Base-by-base conservation (phyloP, 1,284 basidiomycete species). In the Cryptococcus neoformans region DNA sequence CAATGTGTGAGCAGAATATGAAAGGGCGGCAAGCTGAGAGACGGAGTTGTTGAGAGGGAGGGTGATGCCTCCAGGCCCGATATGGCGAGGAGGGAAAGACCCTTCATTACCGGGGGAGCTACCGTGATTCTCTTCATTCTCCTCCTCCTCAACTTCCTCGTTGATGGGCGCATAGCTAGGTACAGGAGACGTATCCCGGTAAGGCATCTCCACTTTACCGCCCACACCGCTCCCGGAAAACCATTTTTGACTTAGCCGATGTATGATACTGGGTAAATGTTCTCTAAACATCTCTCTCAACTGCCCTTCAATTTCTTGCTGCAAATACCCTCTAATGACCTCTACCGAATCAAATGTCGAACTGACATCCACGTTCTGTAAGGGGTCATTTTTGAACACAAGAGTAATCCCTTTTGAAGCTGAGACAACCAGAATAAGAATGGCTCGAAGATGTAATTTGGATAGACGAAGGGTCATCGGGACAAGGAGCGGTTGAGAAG, bases 351-450 rank as follows among this genome's bases (percentile, higher is more conserved):
- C 96, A 71, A 99, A 99, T 0, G 95, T 98, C 70, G 89, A 92
- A 74, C 89, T 92, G 68, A 99, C 98, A 71, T 98, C 90, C 54
- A 99, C 92, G 67, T 93, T 92, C 78, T 99, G 94, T 17, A 99
- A 83, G 0, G 96, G 96, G 77, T 99, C 96, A 55, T 97, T 99
- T 80, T 99, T 99, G 86, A 99, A 99, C 28, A 99, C 96, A 48
- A 99, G 85, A 0, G 96, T 99, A 74, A 99, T 97, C 50, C 96
- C 96, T 72, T 98, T 98, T 73, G 89, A 89, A 64, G 91, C 91
- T 34, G 93, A 97, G 54, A 99, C 91, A 68, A 99, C 94, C 49
- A 99, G 86, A 61, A 99, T 95, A 66, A 99, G 90, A 70, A 98
- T 98, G 38, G 95, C 96, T 66, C 87, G 88, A 39, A 99, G 87